Evolutionary conservation across 768 basidiomycete species (phyloP), one percentile per base, ranked within the genome.

Genomic region (Russula dissimulans): DNA sequence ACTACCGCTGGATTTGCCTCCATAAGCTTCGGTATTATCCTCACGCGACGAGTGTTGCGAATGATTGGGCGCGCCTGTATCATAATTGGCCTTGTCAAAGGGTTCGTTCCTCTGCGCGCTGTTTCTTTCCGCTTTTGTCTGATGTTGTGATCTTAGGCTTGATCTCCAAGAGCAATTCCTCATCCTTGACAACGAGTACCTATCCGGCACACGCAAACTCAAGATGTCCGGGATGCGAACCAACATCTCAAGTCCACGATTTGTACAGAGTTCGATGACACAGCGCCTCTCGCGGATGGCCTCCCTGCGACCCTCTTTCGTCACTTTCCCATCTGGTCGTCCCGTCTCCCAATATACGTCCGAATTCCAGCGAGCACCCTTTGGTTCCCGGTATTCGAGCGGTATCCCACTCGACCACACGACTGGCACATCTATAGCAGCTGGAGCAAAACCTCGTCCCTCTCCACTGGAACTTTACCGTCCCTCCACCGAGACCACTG

Each of bases 31-130:
- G 79, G 76, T 1, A 65, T 78, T 10, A 71, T 76, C 0, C 63
- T 91, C 14, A 74, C 78, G 9, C 76, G 89, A 41, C 79, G 88
- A 15, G 72, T 83, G 22, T 60, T 91, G 39, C 76, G 85, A 46
- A 70, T 85, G 54, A 42, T 84, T 11, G 76, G 77, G 3, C 76
- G 87, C 48, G 78, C 75, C 0, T 77, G 72, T 64, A 68, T 91
- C 18, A 78, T 81, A 59, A 77, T 85, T 56, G 89, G 89, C 17
- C 63, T 84, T 22, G 71, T 82, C 32, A 84, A 84, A 73, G 88
- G 89, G 89, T 89, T 61, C 57, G 82, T 71, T 17, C n/a, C 26
- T 32, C 38, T 38, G 4, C 17, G 11, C 44, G 17, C 9, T 6
- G 1, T 49, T 17, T 36, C 46, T 4, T 12, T 12, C 10, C 34